Evolutionary conservation across 331 rosid genomes (phyloP).

Genomic region (Cucumis variabilis): DNA sequence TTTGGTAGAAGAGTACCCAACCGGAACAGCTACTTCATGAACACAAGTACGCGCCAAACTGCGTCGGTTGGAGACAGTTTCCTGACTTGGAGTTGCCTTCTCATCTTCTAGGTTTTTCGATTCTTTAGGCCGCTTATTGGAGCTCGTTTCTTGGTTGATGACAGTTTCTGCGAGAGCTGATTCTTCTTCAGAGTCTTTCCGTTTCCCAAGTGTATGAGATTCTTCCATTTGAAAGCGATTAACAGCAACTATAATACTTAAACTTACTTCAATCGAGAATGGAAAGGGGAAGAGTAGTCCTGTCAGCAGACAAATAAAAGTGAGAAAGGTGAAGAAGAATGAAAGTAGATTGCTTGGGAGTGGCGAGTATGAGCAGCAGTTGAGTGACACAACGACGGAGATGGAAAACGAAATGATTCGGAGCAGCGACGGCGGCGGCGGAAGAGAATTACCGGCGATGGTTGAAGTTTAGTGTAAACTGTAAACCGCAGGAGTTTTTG

Average conservation of each 20-base stretch:
- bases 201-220: constrained; percentile 55
- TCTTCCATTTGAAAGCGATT: constrained; percentile 49
- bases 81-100: constrained; percentile 30
- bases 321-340: neutral
- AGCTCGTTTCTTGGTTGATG: constrained; percentile 30
- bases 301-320: neutral
- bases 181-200: constrained; percentile 52
- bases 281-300: neutral
- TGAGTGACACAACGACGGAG: neutral
- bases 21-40: constrained; percentile 95
- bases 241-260: neutral
- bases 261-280: neutral
- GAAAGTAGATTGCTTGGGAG: neutral
- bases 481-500: neutral
- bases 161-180: constrained; percentile 24
- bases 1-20: constrained; percentile 54
- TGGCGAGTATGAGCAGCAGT: neutral
- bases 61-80: constrained; percentile 43
- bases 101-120: constrained; percentile 27
- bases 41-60: constrained; percentile 74
- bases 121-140: constrained; percentile 49
- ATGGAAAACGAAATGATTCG: neutral
- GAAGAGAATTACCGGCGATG: constrained; percentile 20
- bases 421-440: neutral
- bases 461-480: neutral